Base-by-base conservation (phyloP, 2,329 filamentous ascomycete species). In the Diaporthe sp. region DNA sequence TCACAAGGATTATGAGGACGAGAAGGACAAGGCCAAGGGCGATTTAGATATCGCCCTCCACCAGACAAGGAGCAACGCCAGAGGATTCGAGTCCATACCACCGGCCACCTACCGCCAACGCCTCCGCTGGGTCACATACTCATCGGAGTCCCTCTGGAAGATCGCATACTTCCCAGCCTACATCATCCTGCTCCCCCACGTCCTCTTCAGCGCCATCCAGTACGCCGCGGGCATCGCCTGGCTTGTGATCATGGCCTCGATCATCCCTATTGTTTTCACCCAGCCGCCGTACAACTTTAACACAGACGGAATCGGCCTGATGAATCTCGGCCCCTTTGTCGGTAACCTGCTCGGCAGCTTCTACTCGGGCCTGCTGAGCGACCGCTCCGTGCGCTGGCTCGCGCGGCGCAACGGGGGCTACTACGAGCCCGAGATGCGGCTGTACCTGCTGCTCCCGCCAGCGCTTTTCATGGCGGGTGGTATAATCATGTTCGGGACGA, bases 381-480 rank as follows among this genome's bases (percentile, higher is more conserved):
- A 86, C 74, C 83, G 83, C 6, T 71, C 85, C 4, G 84, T 84
- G 72, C 82, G 80, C 55, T 85, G 80, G 80, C 82, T 84, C 73
- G 81, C 84, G 3, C 82, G 81, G 73, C 81, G 79, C 62, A 86
- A 85, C 77, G 78, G 79, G 3, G 84, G 85, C 15, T 77, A 85
- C n/a, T 86, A 86, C 78, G 85, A 87, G 76, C 85, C 85, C 9
- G 85, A 86, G 74, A 86, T 85, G 74, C 80, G 85, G 22, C 81
- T 17, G 81, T 87, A 57, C 1, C 80, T 84, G 34, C 80, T 83
- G 49, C 78, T 84, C 4, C 81, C 82, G 19, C 79, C 81, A 0
- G 77, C 85, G 4, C 61, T 82, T 1, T 80, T 82, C 7, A 83
- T 83, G 13, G 79, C 83, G 1, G 79, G 22, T 84, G 84, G 28